Evolutionary conservation across 148 eudicot genomes (phyloP).

Genomic region (Nepenthes mirabilis): DNA sequence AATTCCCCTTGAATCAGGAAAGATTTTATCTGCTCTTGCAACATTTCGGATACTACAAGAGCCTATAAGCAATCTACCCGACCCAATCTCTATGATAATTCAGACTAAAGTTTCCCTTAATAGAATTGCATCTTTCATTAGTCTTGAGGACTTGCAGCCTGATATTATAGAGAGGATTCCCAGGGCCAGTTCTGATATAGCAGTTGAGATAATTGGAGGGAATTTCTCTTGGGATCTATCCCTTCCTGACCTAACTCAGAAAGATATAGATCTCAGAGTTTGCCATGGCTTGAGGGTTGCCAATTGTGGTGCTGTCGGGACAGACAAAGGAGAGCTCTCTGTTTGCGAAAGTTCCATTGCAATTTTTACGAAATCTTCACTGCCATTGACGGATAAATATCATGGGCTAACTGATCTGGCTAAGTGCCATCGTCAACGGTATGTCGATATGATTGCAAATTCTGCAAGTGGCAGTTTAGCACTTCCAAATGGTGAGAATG

Average conservation of each 20-base stretch:
- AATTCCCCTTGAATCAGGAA: too few species aligned
- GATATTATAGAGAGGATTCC: slow-evolving; percentile 29
- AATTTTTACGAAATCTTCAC: too few species aligned
- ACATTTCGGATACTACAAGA: slow-evolving; percentile 32
- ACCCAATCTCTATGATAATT: slow-evolving; percentile 32
- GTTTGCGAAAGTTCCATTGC: too few species aligned
- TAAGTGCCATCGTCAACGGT: too few species aligned
- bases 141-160: slow-evolving; percentile 30
- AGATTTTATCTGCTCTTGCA: too few species aligned
- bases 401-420: too few species aligned
- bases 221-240: slow-evolving; percentile 42
- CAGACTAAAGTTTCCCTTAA: slow-evolving; percentile 51
- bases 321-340: too few species aligned
- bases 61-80: slow-evolving; percentile 28
- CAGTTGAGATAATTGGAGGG: slow-evolving; percentile 35
- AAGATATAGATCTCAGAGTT: slow-evolving; percentile 14
- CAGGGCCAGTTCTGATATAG: slow-evolving; percentile 14
- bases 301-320: slow-evolving; percentile 7
- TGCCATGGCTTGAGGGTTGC: slow-evolving; percentile 6
- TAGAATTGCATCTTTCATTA: slow-evolving; percentile 34
- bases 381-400: too few species aligned
- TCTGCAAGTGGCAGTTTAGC: too few species aligned
- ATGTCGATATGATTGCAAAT: too few species aligned
- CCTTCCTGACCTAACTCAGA: slow-evolving; percentile 24
- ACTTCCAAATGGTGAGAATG: too few species aligned